Percentiles rank a stretch among this genome's conserved stretches.
These are phyloP conservation scores for Candolleomyces efflorescens DNA, from an alignment of 768 basidiomycete genomes.

Conservation along the genomic window DNA sequence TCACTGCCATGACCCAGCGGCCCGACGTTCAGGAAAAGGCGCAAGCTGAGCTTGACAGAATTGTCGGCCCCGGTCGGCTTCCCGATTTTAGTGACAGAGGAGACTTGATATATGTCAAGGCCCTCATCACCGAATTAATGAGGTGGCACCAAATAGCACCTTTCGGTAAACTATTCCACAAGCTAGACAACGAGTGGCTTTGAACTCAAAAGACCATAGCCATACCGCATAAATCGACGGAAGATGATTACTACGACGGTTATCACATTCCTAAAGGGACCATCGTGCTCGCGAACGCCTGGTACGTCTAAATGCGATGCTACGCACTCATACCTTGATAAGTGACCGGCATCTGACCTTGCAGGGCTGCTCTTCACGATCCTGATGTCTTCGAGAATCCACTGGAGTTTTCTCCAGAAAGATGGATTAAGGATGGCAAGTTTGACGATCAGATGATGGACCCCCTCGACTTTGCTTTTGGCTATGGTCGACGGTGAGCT, in stretches of 20 bases:
- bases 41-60: slow-evolving; percentile 12
- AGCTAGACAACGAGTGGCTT: neutral
- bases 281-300: slow-evolving; percentile 5
- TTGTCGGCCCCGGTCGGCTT: neutral
- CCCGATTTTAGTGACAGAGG: neutral
- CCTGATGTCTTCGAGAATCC: slow-evolving; percentile 28
- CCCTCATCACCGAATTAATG: neutral
- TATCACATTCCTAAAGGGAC: slow-evolving; percentile 14
- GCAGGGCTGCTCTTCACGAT: slow-evolving; percentile 30
- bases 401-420: slow-evolving; percentile 27
- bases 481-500: slow-evolving; percentile 18
- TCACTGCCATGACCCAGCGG: slow-evolving; percentile 10
- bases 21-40: slow-evolving; percentile 13
- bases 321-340: neutral
- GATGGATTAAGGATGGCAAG: slow-evolving; percentile 18
- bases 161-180: neutral
- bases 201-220: slow-evolving; percentile 1
- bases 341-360: too few species aligned
- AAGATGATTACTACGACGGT: slow-evolving; percentile 17
- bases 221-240: slow-evolving; percentile 17
- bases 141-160: neutral
- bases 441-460: slow-evolving; percentile 13
- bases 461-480: slow-evolving; percentile 16
- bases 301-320: neutral
- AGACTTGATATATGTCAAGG: neutral